Evolutionary conservation across 495 filamentous ascomycete genomes (phyloP).

Genomic region (Immersiella caudata): DNA sequence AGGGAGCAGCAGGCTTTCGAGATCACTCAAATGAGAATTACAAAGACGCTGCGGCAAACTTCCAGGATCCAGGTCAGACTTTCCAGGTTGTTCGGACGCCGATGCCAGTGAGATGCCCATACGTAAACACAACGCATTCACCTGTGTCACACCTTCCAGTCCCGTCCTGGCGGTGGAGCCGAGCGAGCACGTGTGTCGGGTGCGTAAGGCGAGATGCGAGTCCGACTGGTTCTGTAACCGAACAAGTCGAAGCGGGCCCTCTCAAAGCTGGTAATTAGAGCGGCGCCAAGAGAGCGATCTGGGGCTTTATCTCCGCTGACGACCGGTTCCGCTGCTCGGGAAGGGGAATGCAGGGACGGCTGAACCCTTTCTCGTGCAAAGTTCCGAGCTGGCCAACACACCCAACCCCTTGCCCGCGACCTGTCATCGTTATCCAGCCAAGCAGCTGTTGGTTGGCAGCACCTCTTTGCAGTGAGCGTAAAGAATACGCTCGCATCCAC

Average conservation of each 20-base stretch:
- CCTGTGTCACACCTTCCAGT: not conserved
- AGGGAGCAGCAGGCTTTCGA: not conserved
- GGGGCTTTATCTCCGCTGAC: constrained; percentile 22
- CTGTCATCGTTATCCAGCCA: no score
- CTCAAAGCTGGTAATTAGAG: not conserved
- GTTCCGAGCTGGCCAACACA: constrained; percentile 1
- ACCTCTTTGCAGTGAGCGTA: not conserved
- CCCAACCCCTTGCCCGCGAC: not conserved
- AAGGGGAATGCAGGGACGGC: constrained; percentile 15
- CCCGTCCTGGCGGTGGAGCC: not conserved
- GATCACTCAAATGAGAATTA: not conserved
- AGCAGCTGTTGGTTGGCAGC: no score
- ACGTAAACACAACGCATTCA: not conserved
- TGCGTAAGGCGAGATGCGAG: not conserved
- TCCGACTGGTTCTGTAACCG: not conserved
- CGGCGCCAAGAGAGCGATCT: constrained; percentile 15
- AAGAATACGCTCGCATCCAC: not conserved
- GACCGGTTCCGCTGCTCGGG: constrained; percentile 16
- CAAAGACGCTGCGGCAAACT: no score
- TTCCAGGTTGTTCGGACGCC: not conserved
- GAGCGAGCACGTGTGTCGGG: not conserved
- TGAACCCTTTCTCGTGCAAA: constrained; percentile 2
- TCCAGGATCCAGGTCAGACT: no score
- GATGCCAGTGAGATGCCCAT: not conserved
- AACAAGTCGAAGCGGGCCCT: not conserved